Conservation (phyloP, 108 stramenopile genomes). For the Nannochloropsis salina region DNA sequence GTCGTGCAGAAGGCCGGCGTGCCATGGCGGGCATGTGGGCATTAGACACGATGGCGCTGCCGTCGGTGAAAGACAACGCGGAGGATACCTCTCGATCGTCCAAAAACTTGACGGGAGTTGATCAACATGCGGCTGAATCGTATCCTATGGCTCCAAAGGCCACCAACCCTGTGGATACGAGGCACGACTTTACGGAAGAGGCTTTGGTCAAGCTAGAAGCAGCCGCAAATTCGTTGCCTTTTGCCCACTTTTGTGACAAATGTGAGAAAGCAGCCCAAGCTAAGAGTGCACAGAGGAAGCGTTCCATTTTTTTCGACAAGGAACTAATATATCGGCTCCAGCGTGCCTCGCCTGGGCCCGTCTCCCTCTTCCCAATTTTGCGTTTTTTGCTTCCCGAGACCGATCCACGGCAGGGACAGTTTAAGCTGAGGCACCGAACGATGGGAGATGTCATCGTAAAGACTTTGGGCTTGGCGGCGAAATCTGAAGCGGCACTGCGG, state of each 20-base stretch:
- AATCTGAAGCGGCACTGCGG: background rate
- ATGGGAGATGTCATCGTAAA: background rate
- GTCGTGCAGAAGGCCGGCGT: no score
- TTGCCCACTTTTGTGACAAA: conserved; percentile 14
- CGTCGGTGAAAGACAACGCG: no score
- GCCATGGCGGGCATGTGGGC: no score
- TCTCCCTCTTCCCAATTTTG: background rate
- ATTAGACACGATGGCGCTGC: no score
- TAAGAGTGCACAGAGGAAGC: background rate
- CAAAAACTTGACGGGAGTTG: no score
- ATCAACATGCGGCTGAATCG: no score
- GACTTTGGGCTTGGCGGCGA: background rate
- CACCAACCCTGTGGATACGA: background rate
- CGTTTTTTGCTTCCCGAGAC: background rate
- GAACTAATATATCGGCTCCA: background rate
- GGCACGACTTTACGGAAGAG: background rate
- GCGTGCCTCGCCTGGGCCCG: background rate
- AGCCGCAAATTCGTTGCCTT: background rate
- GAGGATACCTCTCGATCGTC: no score
- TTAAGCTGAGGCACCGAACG: background rate
- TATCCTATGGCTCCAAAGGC: no score
- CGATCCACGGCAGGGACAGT: background rate
- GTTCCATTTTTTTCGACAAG: background rate
- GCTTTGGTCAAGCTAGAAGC: conserved; percentile 4
- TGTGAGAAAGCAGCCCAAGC: background rate